Evolutionary conservation across 1,139 yeast species (phyloP).

Genomic region (Geotrichum candidum): DNA sequence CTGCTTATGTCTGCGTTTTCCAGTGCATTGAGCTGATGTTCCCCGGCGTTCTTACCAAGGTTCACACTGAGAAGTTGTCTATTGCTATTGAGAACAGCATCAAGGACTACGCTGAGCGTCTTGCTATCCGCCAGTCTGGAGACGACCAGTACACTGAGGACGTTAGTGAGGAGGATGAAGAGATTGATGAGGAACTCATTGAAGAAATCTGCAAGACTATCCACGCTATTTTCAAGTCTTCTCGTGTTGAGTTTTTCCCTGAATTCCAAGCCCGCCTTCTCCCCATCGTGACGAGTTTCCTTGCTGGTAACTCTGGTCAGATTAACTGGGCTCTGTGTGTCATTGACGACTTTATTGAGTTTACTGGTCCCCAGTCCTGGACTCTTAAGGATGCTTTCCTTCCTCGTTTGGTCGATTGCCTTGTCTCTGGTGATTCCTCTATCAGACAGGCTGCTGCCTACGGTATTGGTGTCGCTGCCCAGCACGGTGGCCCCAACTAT

Average conservation of each 20-base stretch:
- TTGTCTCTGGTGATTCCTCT: constrained; percentile 55
- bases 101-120: constrained; percentile 65
- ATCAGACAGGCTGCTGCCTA: constrained; percentile 86
- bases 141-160: constrained; percentile 65
- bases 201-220: constrained; percentile 80
- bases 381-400: constrained; percentile 61
- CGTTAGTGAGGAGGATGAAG: constrained; percentile 67
- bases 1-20: constrained; percentile 67
- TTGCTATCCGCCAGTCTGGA: constrained; percentile 54
- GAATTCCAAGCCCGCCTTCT: constrained; percentile 48
- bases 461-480: constrained; percentile 82
- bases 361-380: constrained; percentile 63
- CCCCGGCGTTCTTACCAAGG: constrained; percentile 47
- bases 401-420: constrained; percentile 55
- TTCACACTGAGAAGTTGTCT: constrained; percentile 55
- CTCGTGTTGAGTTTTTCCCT: constrained; percentile 53
- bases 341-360: constrained; percentile 74
- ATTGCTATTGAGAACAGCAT: constrained; percentile 57
- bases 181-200: constrained; percentile 79
- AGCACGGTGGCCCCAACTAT: constrained; percentile 61
- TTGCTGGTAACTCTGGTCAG: constrained; percentile 58
- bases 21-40: constrained; percentile 67
- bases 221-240: constrained; percentile 64
- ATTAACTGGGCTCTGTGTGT: constrained; percentile 76
- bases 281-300: constrained; percentile 31